These are phyloP conservation scores for Diaporthe ilicicola DNA, from an alignment of 2,329 filamentous ascomycete species.

Conservation along the genomic window DNA sequence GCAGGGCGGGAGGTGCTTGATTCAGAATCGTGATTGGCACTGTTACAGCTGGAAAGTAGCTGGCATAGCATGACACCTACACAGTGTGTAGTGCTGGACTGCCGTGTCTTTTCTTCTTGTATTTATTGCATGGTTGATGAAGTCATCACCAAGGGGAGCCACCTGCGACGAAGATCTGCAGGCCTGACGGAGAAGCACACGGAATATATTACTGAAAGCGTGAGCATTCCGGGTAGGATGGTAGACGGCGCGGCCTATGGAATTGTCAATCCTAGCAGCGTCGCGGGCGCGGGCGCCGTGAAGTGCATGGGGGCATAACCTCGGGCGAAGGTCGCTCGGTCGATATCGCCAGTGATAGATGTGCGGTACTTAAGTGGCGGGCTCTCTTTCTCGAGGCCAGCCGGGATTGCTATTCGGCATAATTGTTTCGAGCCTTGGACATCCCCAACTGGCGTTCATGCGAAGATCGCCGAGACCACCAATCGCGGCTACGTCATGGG, in stretches of 20 bases:
- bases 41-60: neutral
- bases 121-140: neutral
- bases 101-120: neutral
- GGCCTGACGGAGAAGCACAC: neutral
- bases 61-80: conserved; percentile 3
- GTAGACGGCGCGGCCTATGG: neutral
- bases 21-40: conserved; percentile 1
- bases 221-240: neutral
- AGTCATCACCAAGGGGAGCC: neutral
- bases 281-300: neutral
- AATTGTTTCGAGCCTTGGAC: neutral
- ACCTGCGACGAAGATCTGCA: conserved; percentile 5
- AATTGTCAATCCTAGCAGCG: neutral
- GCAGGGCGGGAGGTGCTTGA: neutral
- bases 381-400: neutral
- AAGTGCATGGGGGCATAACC: neutral
- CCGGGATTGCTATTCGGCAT: conserved; percentile 18
- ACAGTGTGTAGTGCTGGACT: neutral
- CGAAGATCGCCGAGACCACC: neutral
- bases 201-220: neutral
- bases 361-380: neutral
- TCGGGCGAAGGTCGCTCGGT: neutral
- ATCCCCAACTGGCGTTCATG: neutral
- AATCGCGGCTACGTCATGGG: conserved; percentile 14
- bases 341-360: neutral